Percentiles rank a stretch among this genome's conserved stretches.
These are phyloP conservation scores for Nymphaea thermarum DNA, from an alignment of 164 flowering plant genomes.

Conservation along the genomic window DNA sequence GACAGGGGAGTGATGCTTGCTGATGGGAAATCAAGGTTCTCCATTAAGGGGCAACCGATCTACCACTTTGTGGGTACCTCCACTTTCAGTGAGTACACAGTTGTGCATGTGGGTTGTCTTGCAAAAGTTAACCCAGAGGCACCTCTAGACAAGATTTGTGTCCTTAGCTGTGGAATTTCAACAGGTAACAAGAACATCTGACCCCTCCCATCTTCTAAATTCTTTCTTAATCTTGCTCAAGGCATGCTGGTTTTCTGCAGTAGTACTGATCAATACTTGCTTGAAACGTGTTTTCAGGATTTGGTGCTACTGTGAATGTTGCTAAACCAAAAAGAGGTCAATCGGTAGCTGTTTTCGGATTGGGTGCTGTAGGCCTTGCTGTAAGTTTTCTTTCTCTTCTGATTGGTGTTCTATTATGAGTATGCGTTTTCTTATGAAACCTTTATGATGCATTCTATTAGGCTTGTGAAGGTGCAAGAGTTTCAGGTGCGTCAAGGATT, in stretches of 20 bases:
- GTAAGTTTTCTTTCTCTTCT: slow-evolving; percentile 22
- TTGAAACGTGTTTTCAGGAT: slow-evolving; percentile 9
- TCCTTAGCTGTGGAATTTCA: slow-evolving; percentile 69
- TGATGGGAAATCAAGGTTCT: slow-evolving; percentile 42
- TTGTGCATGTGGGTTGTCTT: slow-evolving; percentile 56
- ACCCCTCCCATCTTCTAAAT: not conserved
- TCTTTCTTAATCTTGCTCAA: not conserved
- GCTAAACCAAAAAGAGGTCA: slow-evolving; percentile 62
- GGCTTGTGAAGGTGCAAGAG: slow-evolving; percentile 36
- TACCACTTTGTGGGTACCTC: slow-evolving; percentile 69
- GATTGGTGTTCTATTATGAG: not conserved
- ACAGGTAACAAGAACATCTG: slow-evolving; percentile 24
- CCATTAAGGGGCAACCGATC: slow-evolving; percentile 47
- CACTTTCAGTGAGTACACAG: slow-evolving; percentile 78
- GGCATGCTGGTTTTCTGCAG: no score
- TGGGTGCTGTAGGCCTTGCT: slow-evolving; percentile 79
- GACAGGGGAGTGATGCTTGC: slow-evolving; percentile 54
- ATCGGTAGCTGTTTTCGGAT: slow-evolving; percentile 57
- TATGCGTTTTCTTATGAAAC: no score
- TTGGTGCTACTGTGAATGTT: slow-evolving; percentile 72
- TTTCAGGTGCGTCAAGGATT: slow-evolving; percentile 27
- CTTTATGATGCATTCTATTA: not conserved
- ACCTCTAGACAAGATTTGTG: slow-evolving; percentile 61
- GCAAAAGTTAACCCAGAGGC: slow-evolving; percentile 68
- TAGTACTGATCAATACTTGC: not conserved